These are phyloP conservation scores for Penicillium sp. DNA, from an alignment of 2,329 filamentous ascomycete genomes.

Conservation along the genomic window DNA sequence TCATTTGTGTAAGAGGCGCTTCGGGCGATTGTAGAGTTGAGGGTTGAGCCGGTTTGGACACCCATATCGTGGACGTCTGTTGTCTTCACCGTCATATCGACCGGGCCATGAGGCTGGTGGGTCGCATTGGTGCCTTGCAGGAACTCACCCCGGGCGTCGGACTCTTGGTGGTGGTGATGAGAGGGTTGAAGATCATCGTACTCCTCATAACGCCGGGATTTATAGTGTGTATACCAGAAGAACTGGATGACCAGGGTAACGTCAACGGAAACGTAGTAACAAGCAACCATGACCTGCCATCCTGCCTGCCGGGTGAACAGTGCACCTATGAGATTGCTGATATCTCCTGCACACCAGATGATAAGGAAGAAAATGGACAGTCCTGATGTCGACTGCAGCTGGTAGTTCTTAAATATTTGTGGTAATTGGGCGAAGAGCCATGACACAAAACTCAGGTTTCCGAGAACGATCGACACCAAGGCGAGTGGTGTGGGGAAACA, in stretches of 20 bases:
- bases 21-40: constrained; percentile 21
- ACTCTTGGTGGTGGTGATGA: constrained; percentile 20
- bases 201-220: constrained; percentile 46
- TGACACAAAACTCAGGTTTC: constrained; percentile 63
- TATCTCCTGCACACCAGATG: constrained; percentile 66
- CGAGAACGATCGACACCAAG: constrained; percentile 61
- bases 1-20: constrained; percentile 36
- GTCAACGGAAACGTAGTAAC: constrained; percentile 68
- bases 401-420: constrained; percentile 69
- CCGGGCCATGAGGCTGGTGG: constrained; percentile 15
- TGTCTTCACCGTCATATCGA: constrained; percentile 19
- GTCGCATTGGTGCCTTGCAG: constrained; percentile 37
- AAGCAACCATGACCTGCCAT: constrained; percentile 67
- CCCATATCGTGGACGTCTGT: constrained; percentile 32
- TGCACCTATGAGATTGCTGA: constrained; percentile 64
- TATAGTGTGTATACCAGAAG: constrained; percentile 64
- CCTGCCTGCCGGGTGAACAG: constrained; percentile 64
- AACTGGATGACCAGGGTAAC: constrained; percentile 63
- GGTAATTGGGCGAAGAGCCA: constrained; percentile 71
- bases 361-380: constrained; percentile 65
- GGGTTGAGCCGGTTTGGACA: constrained; percentile 24
- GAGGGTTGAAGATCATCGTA: constrained; percentile 30
- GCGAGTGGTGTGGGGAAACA: constrained; percentile 66
- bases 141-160: constrained; percentile 28
- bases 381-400: constrained; percentile 63